Conservation (phyloP, 139 green algal genomes). For the Coelastrella sp. region DNA sequence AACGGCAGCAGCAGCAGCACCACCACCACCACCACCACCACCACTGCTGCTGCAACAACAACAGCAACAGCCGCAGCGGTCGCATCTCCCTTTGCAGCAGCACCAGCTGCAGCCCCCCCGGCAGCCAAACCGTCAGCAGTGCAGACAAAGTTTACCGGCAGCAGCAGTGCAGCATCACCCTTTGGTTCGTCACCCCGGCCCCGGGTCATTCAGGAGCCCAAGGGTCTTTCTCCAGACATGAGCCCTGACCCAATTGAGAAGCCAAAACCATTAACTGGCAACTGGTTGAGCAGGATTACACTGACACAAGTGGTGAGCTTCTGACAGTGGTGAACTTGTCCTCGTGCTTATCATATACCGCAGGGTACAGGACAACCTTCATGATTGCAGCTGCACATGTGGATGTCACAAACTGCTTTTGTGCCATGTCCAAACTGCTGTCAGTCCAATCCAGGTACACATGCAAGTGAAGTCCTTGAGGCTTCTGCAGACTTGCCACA, state of each 20-base stretch:
- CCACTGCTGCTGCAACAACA: conserved; percentile 2
- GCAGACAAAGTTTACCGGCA: conserved; percentile 58
- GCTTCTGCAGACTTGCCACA: too few species aligned
- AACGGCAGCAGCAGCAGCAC: conserved; percentile 12
- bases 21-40: background rate
- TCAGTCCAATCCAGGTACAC: too few species aligned
- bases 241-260: conserved; percentile 68
- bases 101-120: conserved; percentile 10
- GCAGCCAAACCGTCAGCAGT: conserved; percentile 24
- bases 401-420: too few species aligned
- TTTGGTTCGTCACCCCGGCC: conserved; percentile 43
- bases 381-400: too few species aligned
- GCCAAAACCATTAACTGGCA: conserved; percentile 30
- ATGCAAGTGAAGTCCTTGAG: too few species aligned
- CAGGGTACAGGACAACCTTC: too few species aligned
- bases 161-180: conserved; percentile 23
- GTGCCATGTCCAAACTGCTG: too few species aligned
- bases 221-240: conserved; percentile 77
- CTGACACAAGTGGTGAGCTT: conserved; percentile 77
- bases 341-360: too few species aligned
- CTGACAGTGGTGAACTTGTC: background rate
- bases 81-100: background rate
- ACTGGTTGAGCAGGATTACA: conserved; percentile 71
- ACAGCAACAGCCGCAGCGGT: conserved; percentile 13
- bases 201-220: conserved; percentile 62